Evolutionary conservation across 805 yeast genomes (phyloP), one percentile per base, ranked within the genome.

Genomic region (Debaryomyces prosopidis): DNA sequence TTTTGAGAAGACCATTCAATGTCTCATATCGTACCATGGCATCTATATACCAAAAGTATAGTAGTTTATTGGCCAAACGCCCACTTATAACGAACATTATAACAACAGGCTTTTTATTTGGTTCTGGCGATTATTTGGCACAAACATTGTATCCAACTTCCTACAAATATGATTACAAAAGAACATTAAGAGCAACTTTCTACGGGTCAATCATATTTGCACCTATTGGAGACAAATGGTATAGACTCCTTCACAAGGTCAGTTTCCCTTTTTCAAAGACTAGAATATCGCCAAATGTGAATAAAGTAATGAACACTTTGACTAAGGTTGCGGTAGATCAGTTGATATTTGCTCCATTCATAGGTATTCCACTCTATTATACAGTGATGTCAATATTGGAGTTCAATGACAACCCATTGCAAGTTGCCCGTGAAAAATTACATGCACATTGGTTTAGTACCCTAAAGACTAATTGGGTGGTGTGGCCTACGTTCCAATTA

Each of bases 401-500:
- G 58, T 44, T 50, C 16, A 40, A 45, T n/a, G 75, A 77, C 11
- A 68, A 75, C 39, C 58, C 77, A 0, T 32, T 65, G 3, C 60
- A 61, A 0, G 70, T 69, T 17, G 69, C 82, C 12, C 58, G 62
- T 42, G 39, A 52, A 4, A 83, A 79, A 50, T 55, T 85, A 18
- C 39, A 65, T 2, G 65, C 71, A 12, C 80, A 83, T 47, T 81
- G 81, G 80, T 68, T 82, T 83, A 74, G 77, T 3, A 90, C 96
- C 0, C 65, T 91, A 35, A 61, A 71, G 28, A 75, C 87, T 14
- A 91, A 90, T 62, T 89, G 96, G 91, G 59, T 74, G 42, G 85
- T 92, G 10, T 94, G 98, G 99, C 98, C 98, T 0, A 65, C 80
- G 0, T 87, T 94, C 50, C 98, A 94, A 66, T 57, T 82, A 44